A percentile compares a stretch with the other conserved stretches of the same genome.
Evolutionary conservation across 176 grass and related monocot species (phyloP).

Genomic region (Cenchrus fungigraminus): DNA sequence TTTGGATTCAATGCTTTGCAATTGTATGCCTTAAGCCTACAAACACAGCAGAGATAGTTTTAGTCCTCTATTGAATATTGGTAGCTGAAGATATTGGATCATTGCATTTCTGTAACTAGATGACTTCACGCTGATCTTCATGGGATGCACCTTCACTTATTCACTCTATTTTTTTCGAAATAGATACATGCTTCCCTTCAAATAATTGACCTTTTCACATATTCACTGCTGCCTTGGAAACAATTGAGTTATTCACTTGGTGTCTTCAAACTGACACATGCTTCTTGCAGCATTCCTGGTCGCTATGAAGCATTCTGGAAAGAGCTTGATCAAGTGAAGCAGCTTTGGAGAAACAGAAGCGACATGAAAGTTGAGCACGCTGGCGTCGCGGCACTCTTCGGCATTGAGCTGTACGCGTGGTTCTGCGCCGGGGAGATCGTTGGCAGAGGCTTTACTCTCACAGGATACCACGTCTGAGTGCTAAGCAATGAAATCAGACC

Average conservation of each 20-base stretch:
- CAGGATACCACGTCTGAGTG: slow-evolving; percentile 79
- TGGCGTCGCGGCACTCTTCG: slow-evolving; percentile 72
- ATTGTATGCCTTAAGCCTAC: not conserved
- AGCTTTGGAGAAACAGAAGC: slow-evolving; percentile 58
- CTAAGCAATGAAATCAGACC: not conserved
- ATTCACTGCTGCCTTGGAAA: too few species aligned
- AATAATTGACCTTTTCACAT: too few species aligned
- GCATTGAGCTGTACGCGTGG: slow-evolving; percentile 81
- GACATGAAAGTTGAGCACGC: slow-evolving; percentile 85
- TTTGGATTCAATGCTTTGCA: not conserved
- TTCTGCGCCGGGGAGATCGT: slow-evolving; percentile 76
- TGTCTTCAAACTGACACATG: not conserved
- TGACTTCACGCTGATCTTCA: not conserved
- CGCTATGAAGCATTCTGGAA: slow-evolving; percentile 81
- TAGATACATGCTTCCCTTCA: too few species aligned
- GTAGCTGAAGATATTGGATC: not conserved
- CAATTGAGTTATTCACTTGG: not conserved
- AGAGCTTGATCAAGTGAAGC: slow-evolving; percentile 73
- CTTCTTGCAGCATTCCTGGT: slow-evolving; percentile 66
- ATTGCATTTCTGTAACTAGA: not conserved
- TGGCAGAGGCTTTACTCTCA: slow-evolving; percentile 84
- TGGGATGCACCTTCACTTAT: not conserved
- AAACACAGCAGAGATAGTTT: not conserved
- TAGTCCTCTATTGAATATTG: not conserved
- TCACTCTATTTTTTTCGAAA: too few species aligned